Evolutionary conservation across 495 filamentous ascomycete species (phyloP), one percentile per base, ranked within the genome.

Genomic region (Chaetomium fimeti): DNA sequence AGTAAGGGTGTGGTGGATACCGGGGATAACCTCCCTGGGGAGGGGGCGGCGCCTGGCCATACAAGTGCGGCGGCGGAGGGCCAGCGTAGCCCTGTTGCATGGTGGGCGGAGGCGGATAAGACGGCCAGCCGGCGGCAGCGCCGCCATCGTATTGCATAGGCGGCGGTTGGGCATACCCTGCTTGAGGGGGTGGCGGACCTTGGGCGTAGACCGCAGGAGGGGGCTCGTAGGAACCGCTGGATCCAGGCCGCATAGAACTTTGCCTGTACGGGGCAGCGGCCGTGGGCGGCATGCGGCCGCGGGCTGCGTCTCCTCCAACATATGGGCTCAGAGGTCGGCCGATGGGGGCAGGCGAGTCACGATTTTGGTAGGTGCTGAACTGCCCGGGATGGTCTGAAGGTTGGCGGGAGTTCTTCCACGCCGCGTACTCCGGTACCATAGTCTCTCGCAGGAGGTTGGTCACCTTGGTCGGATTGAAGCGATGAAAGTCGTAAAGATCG

Each of bases 361-460:
- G 72, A 58, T 40, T 74, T 4, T 72, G 64, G 38, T 74, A 76
- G 42, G 40, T 40, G 28, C 72, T 65, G 42, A 73, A 72, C 7
- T 69, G 51, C 40, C 40, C 59, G 25, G 52, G 53, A 24, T 73
- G 76, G 27, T 79, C 77, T 0, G 78, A 77, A 16, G 38, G 8
- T 24, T 51, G 54, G 24, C 45, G 43, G 8, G 56, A 22, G 48
- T 22, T 68, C 69, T 73, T 80, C 76, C 77, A 82, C 27, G 81
- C 78, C 18, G 74, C 74, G 60, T 80, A 85, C 22, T 78, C 79
- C 0, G 90, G 90, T 20, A 95, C 79, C 5, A 84, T 75, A 7
- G 87, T 84, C 56, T 84, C 81, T 29, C 84, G 85, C 29, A 98
- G 76, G 24, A 96, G 81, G 15, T 86, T 83, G 7, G 97, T 87